Conservation (phyloP, 768 basidiomycete species). For the Lactarius deliciosus region DNA sequence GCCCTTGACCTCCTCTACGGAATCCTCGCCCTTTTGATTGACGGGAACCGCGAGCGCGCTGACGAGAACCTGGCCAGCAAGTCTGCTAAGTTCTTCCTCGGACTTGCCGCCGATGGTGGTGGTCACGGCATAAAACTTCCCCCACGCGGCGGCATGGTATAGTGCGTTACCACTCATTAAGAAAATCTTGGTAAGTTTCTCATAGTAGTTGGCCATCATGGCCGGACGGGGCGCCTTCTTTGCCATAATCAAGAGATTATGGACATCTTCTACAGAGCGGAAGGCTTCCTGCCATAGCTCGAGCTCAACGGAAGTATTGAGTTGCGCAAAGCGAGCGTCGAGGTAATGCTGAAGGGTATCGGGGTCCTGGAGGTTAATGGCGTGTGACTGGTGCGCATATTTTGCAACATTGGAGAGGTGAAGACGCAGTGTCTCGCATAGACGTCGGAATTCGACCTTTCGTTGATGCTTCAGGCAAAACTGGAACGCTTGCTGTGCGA, state of each 20-base stretch:
- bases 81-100: slow-evolving; percentile 73
- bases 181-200: slow-evolving; percentile 96
- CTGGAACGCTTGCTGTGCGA: slow-evolving; percentile 95
- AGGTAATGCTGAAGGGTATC: slow-evolving; percentile 95
- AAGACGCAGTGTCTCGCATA: slow-evolving; percentile 93
- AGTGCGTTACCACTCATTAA: slow-evolving; percentile 91
- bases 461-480: slow-evolving; percentile 93
- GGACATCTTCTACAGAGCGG: slow-evolving; percentile 96
- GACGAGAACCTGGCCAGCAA: slow-evolving; percentile 90
- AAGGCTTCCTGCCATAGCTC: slow-evolving; percentile 99
- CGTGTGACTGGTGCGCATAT: slow-evolving; percentile 89
- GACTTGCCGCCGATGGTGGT: slow-evolving; percentile 70
- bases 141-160: slow-evolving; percentile 97
- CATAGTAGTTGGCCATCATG: slow-evolving; percentile 99
- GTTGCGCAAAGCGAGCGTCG: slow-evolving; percentile 94
- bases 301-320: slow-evolving; percentile 94
- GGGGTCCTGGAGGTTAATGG: slow-evolving; percentile 93
- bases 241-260: slow-evolving; percentile 89
- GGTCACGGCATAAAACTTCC: slow-evolving; percentile 74
- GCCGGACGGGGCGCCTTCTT: slow-evolving; percentile 89
- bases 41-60: slow-evolving; percentile 93
- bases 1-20: slow-evolving; percentile 53
- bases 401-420: slow-evolving; percentile 94
- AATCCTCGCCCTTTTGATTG: slow-evolving; percentile 52
- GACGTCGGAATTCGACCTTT: slow-evolving; percentile 94